Percentiles rank a stretch among this genome's conserved stretches.
These are phyloP conservation scores for Malassezia caprae DNA, from an alignment of 1,284 basidiomycete species.

Conservation along the genomic window DNA sequence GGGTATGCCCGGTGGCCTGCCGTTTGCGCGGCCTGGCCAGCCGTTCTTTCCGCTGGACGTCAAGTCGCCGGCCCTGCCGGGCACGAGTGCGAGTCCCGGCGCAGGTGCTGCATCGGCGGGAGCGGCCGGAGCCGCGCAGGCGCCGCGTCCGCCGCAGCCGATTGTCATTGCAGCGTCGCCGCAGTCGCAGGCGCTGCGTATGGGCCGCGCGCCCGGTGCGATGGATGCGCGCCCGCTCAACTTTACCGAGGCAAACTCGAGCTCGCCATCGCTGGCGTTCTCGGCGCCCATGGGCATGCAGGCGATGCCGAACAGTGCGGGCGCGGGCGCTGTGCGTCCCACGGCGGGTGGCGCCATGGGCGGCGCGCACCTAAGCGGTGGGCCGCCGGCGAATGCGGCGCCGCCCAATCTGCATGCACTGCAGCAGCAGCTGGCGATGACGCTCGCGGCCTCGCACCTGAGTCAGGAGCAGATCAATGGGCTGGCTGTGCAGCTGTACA, in stretches of 20 bases:
- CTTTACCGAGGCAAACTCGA: background rate
- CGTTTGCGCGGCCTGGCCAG: conserved; percentile 7
- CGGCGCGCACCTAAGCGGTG: too few relatives aligned
- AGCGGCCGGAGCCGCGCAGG: background rate
- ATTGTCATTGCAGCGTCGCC: conserved; percentile 6
- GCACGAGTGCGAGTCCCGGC: background rate
- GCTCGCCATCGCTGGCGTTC: background rate
- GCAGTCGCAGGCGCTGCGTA: background rate
- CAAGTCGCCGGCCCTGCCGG: background rate
- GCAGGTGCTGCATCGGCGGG: background rate
- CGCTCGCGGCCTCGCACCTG: conserved; percentile 27
- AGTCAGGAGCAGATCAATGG: conserved; percentile 37
- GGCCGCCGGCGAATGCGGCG: conserved; percentile 6
- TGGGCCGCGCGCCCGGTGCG: background rate
- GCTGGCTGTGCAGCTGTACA: conserved; percentile 34
- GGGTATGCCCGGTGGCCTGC: background rate
- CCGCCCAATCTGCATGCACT: conserved; percentile 34
- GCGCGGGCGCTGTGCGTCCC: background rate
- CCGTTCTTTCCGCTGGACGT: conserved; percentile 3
- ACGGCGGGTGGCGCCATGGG: background rate
- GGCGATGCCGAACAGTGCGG: background rate
- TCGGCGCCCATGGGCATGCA: background rate
- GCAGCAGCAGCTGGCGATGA: conserved; percentile 36
- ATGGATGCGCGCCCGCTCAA: background rate
- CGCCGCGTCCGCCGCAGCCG: conserved; percentile 3